Evolutionary conservation across 495 filamentous ascomycete species (phyloP).

Genomic region (Podospora tetraspora): DNA sequence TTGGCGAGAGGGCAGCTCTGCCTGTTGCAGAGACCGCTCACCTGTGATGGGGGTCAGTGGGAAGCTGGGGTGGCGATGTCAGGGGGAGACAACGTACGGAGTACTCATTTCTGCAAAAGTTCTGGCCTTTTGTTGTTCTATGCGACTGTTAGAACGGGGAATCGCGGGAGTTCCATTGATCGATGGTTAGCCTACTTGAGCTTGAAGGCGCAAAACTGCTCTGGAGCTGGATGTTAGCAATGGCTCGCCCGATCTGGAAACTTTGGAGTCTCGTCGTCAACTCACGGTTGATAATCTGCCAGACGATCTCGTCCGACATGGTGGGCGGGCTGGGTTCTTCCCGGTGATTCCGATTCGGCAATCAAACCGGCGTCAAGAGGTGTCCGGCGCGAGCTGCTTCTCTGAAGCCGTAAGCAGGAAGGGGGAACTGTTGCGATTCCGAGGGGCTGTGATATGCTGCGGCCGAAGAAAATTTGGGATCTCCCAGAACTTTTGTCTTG

Average conservation of each 20-base stretch:
- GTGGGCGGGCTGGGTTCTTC: neutral
- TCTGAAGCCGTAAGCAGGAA: neutral
- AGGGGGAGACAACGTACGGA: constrained; percentile 9
- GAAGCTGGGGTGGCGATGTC: neutral
- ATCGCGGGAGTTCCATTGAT: constrained; percentile 29
- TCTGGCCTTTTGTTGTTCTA: constrained; percentile 82
- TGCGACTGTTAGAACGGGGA: constrained; percentile 28
- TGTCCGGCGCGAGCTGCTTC: neutral
- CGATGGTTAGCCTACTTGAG: constrained; percentile 59
- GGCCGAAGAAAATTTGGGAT: constrained; percentile 4
- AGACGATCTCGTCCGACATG: constrained; percentile 91
- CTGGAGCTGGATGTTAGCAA: constrained; percentile 20
- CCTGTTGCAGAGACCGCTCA: constrained; percentile 90
- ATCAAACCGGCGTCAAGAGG: neutral
- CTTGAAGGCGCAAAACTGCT: constrained; percentile 96
- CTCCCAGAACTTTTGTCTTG: neutral
- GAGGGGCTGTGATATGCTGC: constrained; percentile 9
- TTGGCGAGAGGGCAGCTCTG: constrained; percentile 96
- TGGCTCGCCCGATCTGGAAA: neutral
- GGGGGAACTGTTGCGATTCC: neutral
- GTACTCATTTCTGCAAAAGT: constrained; percentile 91
- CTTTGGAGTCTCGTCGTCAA: neutral
- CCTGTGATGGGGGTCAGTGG: constrained; percentile 32
- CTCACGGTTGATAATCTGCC: constrained; percentile 49
- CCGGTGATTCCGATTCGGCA: neutral